These are phyloP conservation scores for Saposhnikovia divaricata DNA, from an alignment of 129 eudicot genomes.

Conservation along the genomic window DNA sequence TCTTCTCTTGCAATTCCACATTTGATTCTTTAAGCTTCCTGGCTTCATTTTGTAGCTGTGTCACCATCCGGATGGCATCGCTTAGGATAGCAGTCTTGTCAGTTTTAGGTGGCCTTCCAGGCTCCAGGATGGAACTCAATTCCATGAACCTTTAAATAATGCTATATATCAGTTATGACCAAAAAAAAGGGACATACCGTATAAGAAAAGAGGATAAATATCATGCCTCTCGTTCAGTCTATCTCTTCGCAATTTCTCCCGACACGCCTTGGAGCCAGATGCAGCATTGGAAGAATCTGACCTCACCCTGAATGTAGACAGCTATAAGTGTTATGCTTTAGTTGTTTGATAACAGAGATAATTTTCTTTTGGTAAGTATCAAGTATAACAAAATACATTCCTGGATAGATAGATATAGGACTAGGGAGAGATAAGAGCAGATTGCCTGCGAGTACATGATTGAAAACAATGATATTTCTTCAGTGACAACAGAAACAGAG, in stretches of 20 bases:
- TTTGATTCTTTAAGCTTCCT: conserved; percentile 28
- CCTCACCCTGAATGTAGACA: conserved; percentile 26
- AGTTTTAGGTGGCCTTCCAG: conserved; percentile 32
- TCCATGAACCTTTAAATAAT: conserved; percentile 14
- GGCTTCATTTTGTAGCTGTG: conserved; percentile 27
- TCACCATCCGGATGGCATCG: conserved; percentile 31
- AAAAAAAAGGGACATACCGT: background rate
- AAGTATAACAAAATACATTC: background rate
- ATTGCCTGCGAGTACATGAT: background rate
- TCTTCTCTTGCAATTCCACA: conserved; percentile 25
- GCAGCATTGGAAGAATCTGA: conserved; percentile 25
- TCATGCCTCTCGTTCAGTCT: conserved; percentile 44
- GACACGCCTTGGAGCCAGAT: conserved; percentile 49
- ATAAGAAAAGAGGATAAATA: background rate
- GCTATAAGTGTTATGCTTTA: background rate
- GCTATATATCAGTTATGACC: background rate
- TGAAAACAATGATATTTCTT: background rate
- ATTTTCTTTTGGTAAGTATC: background rate
- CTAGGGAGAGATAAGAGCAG: background rate
- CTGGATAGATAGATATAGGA: background rate
- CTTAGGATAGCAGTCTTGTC: conserved; percentile 29
- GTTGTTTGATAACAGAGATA: background rate
- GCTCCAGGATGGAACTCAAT: conserved; percentile 28
- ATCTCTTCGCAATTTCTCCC: conserved; percentile 57
- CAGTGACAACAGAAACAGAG: background rate